Evolutionary conservation across 345 rosid genomes (phyloP).

Genomic region (Euphorbia pulcherrima): DNA sequence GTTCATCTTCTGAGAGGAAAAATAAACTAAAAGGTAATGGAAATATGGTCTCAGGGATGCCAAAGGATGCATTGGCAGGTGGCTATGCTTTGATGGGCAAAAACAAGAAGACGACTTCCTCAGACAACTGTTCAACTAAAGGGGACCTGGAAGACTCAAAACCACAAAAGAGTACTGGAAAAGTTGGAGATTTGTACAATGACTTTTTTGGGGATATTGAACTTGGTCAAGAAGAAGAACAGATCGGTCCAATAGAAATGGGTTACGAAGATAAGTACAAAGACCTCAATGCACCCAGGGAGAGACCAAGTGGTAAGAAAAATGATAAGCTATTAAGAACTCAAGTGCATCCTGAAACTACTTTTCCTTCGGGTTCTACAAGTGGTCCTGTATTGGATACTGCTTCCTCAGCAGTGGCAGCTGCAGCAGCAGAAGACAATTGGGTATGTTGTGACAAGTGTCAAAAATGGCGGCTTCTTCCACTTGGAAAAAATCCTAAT

Average conservation of each 20-base stretch:
- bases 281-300: constrained; percentile 39
- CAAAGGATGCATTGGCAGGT: constrained; percentile 40
- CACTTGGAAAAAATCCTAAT: constrained; percentile 53
- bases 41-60: constrained; percentile 29
- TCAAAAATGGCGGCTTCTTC: constrained; percentile 89
- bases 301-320: constrained; percentile 39
- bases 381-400: constrained; percentile 41
- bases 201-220: constrained; percentile 76
- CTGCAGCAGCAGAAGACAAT: constrained; percentile 57
- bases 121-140: constrained; percentile 33
- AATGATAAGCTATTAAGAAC: constrained; percentile 26
- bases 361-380: constrained; percentile 30
- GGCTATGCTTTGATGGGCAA: constrained; percentile 39
- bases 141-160: constrained; percentile 42
- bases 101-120: constrained; percentile 42
- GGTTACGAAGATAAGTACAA: constrained; percentile 30
- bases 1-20: constrained; percentile 43
- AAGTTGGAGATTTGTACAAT: constrained; percentile 53
- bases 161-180: constrained; percentile 40
- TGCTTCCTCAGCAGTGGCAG: constrained; percentile 35
- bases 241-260: constrained; percentile 30
- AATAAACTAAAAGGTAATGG: constrained; percentile 46
- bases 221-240: constrained; percentile 59
- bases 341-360: constrained; percentile 30
- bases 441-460: constrained; percentile 95